Base-by-base conservation (phyloP, 257 asterid species). In the Solanum raphanifolium region DNA sequence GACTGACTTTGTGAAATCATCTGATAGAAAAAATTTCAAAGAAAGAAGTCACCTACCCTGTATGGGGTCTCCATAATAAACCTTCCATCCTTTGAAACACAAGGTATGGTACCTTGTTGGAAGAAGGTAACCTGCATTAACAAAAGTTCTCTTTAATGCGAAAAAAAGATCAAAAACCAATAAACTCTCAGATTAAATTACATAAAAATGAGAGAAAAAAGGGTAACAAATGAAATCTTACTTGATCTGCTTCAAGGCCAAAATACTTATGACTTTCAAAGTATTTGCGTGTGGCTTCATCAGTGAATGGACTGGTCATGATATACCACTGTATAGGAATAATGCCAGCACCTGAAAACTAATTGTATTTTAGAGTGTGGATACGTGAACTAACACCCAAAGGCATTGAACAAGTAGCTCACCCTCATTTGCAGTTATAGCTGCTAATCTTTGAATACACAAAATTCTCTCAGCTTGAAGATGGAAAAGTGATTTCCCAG, bases 241-340 rank as follows among this genome's bases (percentile, higher is more conserved):
- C 99, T 91, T 95, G 99, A 88, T 95, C 98, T 84, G 94, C 91
- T 93, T 95, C 97, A 23, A 97, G 99, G 87, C 99, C 99, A 93
- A 97, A 95, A 92, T 93, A 95, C 91, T 93, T 97, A 85, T 90
- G 98, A 89, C 95, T 92, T 90, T 97, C 98, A 89, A 97, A 95
- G 90, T 92, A 97, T 89, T 93, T 95, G 84, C 93, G 97, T 62
- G 96, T 95, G 87, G 95, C 93, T 89, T 95, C 98, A 87, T 97
- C 98, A 65, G 98, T 97, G 89, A 95, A 95, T 88, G 99, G 99
- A 89, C 99, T 95, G 78, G 99, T 97, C 99, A 97, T 97, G 90
- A 97, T 95, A 92, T 97, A 97, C 98, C 98, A 97, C 85, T 91
- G 98, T 87, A 96, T 94, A 69, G 92, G 98, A n/a, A 86, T 89